These are phyloP conservation scores for Fusarium protoensiforme DNA, from an alignment of 2,329 filamentous ascomycete genomes.

Conservation along the genomic window DNA sequence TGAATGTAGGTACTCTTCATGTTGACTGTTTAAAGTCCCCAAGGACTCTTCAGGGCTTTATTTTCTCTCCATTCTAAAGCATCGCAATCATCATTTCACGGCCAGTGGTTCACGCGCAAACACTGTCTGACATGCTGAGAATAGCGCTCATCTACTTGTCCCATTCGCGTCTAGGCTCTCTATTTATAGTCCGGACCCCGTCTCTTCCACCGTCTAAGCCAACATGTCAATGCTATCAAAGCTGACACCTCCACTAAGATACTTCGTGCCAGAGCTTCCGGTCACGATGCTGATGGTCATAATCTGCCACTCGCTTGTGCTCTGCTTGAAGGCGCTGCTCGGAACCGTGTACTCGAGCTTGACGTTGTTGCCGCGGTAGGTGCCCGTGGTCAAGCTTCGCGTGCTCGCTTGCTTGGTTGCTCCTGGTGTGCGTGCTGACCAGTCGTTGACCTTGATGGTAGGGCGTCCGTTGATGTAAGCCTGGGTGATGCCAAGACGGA, in stretches of 20 bases:
- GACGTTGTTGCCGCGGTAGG: constrained; percentile 46
- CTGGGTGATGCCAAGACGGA: constrained; percentile 48
- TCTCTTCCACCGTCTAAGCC: constrained; percentile 2
- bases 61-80: background rate
- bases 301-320: constrained; percentile 43
- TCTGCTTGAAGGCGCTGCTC: constrained; percentile 41
- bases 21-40: background rate
- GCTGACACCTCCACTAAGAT: constrained; percentile 45
- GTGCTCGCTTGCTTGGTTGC: constrained; percentile 46
- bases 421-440: constrained; percentile 39
- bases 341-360: constrained; percentile 45
- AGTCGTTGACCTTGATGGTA: constrained; percentile 45
- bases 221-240: constrained; percentile 45
- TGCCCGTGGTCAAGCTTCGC: constrained; percentile 47
- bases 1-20: background rate
- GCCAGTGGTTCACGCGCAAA: background rate
- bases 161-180: background rate
- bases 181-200: background rate
- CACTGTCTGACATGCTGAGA: background rate
- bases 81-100: background rate
- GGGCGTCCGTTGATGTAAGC: constrained; percentile 47
- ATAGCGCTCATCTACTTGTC: background rate
- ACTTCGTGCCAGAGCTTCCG: constrained; percentile 41
- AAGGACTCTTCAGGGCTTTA: rapidly evolving
- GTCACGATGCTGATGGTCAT: constrained; percentile 45